Evolutionary conservation across 345 rosid genomes (phyloP).

Genomic region (Citrus trifoliata): DNA sequence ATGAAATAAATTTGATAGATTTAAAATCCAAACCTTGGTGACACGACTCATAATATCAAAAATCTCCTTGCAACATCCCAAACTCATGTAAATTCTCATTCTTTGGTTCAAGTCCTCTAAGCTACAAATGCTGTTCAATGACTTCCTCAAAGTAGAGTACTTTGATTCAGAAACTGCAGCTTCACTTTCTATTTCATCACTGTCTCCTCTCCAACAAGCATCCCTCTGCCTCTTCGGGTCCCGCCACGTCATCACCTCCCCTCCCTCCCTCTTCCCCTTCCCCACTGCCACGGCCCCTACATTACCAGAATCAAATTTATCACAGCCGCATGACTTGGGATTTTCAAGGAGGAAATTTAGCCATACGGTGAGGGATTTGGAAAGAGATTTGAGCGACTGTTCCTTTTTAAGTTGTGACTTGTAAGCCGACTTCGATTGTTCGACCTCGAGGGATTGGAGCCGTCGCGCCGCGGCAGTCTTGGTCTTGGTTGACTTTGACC

Average conservation of each 20-base stretch:
- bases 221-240: constrained; percentile 64
- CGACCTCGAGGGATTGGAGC: constrained; percentile 64
- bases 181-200: constrained; percentile 20
- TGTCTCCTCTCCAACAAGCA: constrained; percentile 41
- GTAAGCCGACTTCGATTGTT: constrained; percentile 73
- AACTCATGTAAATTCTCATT: constrained; percentile 60
- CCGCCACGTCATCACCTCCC: constrained; percentile 49
- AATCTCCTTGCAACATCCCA: constrained; percentile 65
- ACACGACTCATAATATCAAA: constrained; percentile 60
- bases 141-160: constrained; percentile 39
- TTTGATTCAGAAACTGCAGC: constrained; percentile 36
- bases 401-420: constrained; percentile 61
- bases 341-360: constrained; percentile 73
- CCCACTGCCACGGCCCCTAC: constrained; percentile 1
- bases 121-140: constrained; percentile 75
- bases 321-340: constrained; percentile 72
- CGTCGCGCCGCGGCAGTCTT: constrained; percentile 40
- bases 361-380: constrained; percentile 82
- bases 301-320: constrained; percentile 7
- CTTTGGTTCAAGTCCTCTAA: constrained; percentile 84
- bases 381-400: constrained; percentile 55
- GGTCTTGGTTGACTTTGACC: constrained; percentile 24
- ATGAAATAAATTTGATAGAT: not conserved
- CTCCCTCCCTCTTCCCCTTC: constrained; percentile 57
- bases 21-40: constrained; percentile 48